Percentiles rank a stretch among this genome's conserved stretches.
These are phyloP conservation scores for Schizophyllum amplum DNA, from an alignment of 1,284 basidiomycete species.

Conservation along the genomic window DNA sequence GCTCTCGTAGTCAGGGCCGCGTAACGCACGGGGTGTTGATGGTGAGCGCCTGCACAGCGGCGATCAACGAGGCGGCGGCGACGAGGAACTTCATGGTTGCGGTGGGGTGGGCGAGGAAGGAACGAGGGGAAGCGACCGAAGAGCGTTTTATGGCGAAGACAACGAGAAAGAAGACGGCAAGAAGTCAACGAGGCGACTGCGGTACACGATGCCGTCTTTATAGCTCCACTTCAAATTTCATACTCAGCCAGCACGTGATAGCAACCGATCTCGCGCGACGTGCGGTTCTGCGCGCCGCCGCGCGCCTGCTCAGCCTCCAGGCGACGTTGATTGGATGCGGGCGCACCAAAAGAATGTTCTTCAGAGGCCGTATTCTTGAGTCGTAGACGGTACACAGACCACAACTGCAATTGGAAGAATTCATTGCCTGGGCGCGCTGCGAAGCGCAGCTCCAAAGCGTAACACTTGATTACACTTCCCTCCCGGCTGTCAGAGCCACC, in stretches of 20 bases:
- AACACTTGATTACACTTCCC: too few relatives aligned
- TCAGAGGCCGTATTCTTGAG: too few relatives aligned
- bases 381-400: too few relatives aligned
- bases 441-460: too few relatives aligned
- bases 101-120: not conserved
- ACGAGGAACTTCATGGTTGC: slow-evolving; percentile 45
- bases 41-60: slow-evolving; percentile 40
- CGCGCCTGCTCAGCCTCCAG: not conserved
- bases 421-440: too few relatives aligned
- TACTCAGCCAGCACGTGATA: not conserved
- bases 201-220: not conserved
- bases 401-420: too few relatives aligned
- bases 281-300: not conserved
- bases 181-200: slow-evolving; percentile 2
- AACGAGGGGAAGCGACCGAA: slow-evolving; percentile 14
- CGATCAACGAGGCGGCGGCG: slow-evolving; percentile 31
- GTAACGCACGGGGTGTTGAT: slow-evolving; percentile 64
- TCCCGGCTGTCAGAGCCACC: too few relatives aligned
- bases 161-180: slow-evolving; percentile 11
- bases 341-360: too few relatives aligned
- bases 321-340: not conserved
- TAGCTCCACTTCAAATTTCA: not conserved
- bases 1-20: slow-evolving; percentile 9
- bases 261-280: not conserved
- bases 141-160: slow-evolving; percentile 15